These are phyloP conservation scores for Fusarium sp. DNA, from an alignment of 2,329 filamentous ascomycete genomes.

Conservation along the genomic window DNA sequence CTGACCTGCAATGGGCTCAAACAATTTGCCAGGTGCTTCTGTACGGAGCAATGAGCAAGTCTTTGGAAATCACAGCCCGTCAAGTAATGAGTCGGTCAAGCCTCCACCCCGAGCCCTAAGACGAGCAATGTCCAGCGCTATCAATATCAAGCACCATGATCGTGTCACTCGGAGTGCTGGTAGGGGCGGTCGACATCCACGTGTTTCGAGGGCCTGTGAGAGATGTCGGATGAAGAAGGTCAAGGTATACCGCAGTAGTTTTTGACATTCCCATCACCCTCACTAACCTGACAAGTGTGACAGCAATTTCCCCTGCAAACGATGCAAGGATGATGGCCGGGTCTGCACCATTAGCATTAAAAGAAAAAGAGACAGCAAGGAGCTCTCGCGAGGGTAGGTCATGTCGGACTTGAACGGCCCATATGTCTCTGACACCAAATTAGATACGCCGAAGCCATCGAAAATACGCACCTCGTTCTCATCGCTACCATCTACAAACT, in stretches of 20 bases:
- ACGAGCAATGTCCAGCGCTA: neutral
- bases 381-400: constrained; percentile 72
- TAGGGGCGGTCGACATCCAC: constrained; percentile 71
- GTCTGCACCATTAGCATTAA: constrained; percentile 74
- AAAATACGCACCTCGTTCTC: constrained; percentile 75
- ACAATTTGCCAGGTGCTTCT: neutral
- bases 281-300: constrained; percentile 64
- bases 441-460: constrained; percentile 75
- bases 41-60: neutral
- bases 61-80: neutral
- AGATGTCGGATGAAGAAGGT: constrained; percentile 79
- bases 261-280: constrained; percentile 8
- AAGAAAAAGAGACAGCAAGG: constrained; percentile 77
- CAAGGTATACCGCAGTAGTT: constrained; percentile 62
- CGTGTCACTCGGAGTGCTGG: constrained; percentile 49
- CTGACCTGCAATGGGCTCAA: neutral
- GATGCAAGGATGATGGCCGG: constrained; percentile 75
- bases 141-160: constrained; percentile 54
- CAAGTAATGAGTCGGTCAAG: neutral
- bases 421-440: constrained; percentile 21
- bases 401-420: neutral
- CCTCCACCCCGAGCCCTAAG: neutral
- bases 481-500: constrained; percentile 76
- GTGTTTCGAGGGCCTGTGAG: constrained; percentile 77
- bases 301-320: constrained; percentile 75